These are phyloP conservation scores for Xanthoceras sorbifolium DNA, from an alignment of 345 rosid species.

Conservation along the genomic window DNA sequence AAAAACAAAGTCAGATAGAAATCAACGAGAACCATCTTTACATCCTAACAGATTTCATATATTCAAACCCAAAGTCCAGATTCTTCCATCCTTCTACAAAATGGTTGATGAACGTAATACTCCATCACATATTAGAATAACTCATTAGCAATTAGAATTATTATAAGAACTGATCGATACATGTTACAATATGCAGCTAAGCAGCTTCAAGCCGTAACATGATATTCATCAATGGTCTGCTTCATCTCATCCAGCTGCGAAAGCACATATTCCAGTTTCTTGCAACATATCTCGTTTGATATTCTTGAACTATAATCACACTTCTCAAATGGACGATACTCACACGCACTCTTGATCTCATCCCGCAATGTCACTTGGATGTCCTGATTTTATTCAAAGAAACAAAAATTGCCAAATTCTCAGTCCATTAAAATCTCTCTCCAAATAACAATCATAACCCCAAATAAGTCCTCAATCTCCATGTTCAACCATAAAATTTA, in stretches of 20 bases:
- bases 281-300: conserved; percentile 76
- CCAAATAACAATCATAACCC: background rate
- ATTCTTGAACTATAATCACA: conserved; percentile 79
- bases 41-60: background rate
- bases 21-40: background rate
- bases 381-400: conserved; percentile 45
- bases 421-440: background rate
- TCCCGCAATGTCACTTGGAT: conserved; percentile 86
- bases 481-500: background rate
- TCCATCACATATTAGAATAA: background rate
- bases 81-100: background rate
- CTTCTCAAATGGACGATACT: conserved; percentile 96
- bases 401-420: background rate
- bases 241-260: conserved; percentile 63
- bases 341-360: conserved; percentile 93
- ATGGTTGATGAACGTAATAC: background rate
- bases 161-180: no score
- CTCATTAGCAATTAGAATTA: background rate
- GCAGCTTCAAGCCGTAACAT: conserved; percentile 29
- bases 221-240: conserved; percentile 46
- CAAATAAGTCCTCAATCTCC: background rate
- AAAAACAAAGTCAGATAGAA: background rate
- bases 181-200: no score
- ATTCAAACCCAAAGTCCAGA: background rate
- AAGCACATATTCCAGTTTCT: conserved; percentile 63